Percentiles rank a stretch among this genome's conserved stretches.
Evolutionary conservation across 495 filamentous ascomycete species (phyloP).

Genomic region (Lophium mytilinum): DNA sequence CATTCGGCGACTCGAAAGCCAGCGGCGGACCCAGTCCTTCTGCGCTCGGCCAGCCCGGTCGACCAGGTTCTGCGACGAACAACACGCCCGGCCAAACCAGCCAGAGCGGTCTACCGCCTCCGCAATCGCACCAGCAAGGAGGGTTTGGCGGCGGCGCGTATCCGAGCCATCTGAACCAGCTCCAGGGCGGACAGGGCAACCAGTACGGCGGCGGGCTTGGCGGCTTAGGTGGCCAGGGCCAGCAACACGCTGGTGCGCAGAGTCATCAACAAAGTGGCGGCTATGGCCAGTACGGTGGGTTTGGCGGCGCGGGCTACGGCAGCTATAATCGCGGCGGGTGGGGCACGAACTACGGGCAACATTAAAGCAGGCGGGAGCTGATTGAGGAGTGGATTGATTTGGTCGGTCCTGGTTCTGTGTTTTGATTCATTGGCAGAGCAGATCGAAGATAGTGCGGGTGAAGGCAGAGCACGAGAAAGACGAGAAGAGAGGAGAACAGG

Average conservation of each 20-base stretch:
- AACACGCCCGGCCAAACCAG: conserved; percentile 43
- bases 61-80: conserved; percentile 80
- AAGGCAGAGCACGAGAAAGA: too few relatives aligned
- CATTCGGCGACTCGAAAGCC: conserved; percentile 63
- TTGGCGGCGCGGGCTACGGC: conserved; percentile 21
- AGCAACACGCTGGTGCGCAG: conserved; percentile 38
- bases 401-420: too few relatives aligned
- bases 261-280: conserved; percentile 50
- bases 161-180: conserved; percentile 60
- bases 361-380: conserved; percentile 6
- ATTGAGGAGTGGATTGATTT: too few relatives aligned
- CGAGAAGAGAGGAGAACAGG: too few relatives aligned
- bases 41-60: conserved; percentile 64
- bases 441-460: too few relatives aligned
- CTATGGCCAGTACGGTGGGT: conserved; percentile 42
- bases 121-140: conserved; percentile 57
- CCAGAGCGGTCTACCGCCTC: conserved; percentile 63
- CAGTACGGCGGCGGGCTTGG: conserved; percentile 64
- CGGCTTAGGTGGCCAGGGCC: conserved; percentile 54
- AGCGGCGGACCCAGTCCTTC: conserved; percentile 71
- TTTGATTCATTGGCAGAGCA: too few relatives aligned
- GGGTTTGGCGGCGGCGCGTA: conserved; percentile 58
- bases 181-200: conserved; percentile 50
- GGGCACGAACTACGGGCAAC: conserved; percentile 43
- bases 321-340: conserved; percentile 42